Evolutionary conservation across 2,329 filamentous ascomycete species (phyloP).

Genomic region (Zasmidium cellare): DNA sequence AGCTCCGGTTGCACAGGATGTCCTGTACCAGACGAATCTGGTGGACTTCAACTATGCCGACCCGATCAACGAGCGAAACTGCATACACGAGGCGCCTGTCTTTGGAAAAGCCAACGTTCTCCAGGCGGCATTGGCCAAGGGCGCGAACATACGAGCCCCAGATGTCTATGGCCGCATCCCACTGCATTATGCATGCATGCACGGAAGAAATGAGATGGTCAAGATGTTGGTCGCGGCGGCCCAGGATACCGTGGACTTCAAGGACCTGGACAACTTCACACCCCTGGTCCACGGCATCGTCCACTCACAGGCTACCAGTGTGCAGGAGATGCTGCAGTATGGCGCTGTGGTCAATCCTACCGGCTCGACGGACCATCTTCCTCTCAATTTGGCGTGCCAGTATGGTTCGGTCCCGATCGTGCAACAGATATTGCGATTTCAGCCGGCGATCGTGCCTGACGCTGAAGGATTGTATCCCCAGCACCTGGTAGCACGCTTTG

Average conservation of each 20-base stretch:
- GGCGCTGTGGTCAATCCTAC: slow-evolving; percentile 83
- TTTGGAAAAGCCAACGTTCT: slow-evolving; percentile 83
- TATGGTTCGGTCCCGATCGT: slow-evolving; percentile 85
- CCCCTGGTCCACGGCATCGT: slow-evolving; percentile 94
- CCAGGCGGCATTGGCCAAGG: slow-evolving; percentile 69
- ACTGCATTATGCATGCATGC: slow-evolving; percentile 93
- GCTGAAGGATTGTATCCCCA: slow-evolving; percentile 97
- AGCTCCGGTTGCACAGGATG: slow-evolving; percentile 70
- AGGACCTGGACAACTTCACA: slow-evolving; percentile 97
- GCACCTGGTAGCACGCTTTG: slow-evolving; percentile 88
- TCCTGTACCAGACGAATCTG: slow-evolving; percentile 75
- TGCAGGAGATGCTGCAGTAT: slow-evolving; percentile 71
- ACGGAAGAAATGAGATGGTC: slow-evolving; percentile 70
- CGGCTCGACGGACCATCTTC: slow-evolving; percentile 87
- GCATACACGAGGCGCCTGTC: slow-evolving; percentile 93
- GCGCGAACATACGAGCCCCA: slow-evolving; percentile 74
- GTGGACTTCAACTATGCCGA: slow-evolving; percentile 93
- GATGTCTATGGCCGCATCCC: slow-evolving; percentile 95
- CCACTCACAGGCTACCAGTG: slow-evolving; percentile 77
- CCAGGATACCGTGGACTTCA: slow-evolving; percentile 75
- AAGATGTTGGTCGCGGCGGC: slow-evolving; percentile 43
- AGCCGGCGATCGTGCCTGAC: slow-evolving; percentile 83
- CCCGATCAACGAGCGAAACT: slow-evolving; percentile 96
- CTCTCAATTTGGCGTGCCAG: slow-evolving; percentile 91
- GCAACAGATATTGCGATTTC: slow-evolving; percentile 76